A percentile compares a stretch with the other conserved stretches of the same genome.
Evolutionary conservation across 352 stramenopile species (phyloP).

Genomic region (Globisporangium acanthophoron): DNA sequence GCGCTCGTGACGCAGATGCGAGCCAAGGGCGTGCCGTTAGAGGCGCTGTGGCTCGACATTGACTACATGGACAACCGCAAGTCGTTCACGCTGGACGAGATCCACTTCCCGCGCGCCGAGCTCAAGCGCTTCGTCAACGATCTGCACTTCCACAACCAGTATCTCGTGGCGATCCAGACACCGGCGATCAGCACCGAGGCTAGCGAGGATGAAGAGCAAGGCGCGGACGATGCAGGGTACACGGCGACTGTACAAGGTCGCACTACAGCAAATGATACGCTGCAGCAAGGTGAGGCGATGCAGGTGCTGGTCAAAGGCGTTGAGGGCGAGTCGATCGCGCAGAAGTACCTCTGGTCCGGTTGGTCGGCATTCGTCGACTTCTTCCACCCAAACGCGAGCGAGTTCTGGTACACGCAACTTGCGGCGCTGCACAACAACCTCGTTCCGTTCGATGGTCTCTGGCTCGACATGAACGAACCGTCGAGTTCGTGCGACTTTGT

Average conservation of each 20-base stretch:
- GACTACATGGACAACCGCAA: constrained; percentile 52
- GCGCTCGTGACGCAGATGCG: constrained; percentile 32
- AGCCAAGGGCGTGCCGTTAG: constrained; percentile 47
- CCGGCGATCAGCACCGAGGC: constrained; percentile 39
- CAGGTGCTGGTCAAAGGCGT: constrained; percentile 79
- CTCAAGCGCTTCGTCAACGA: constrained; percentile 63
- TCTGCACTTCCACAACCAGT: constrained; percentile 77
- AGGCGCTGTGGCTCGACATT: constrained; percentile 74
- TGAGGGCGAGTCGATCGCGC: constrained; percentile 45
- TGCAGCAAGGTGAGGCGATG: constrained; percentile 35
- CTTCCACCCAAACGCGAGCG: constrained; percentile 64
- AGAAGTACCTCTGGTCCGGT: constrained; percentile 59
- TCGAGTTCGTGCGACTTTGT: constrained; percentile 59
- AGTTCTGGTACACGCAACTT: constrained; percentile 70
- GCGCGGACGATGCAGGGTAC: not conserved
- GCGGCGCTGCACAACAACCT: constrained; percentile 48
- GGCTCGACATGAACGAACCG: constrained; percentile 82
- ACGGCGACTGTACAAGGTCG: not conserved
- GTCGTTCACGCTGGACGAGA: constrained; percentile 60
- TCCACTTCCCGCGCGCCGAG: constrained; percentile 33
- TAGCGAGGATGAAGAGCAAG: not conserved
- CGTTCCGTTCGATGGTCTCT: constrained; percentile 74
- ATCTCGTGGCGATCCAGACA: constrained; percentile 66
- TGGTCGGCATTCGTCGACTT: constrained; percentile 85
- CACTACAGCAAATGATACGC: constrained; percentile 11